Base-by-base conservation (phyloP, 805 yeast species). In the Torulaspora gathmanii region DNA sequence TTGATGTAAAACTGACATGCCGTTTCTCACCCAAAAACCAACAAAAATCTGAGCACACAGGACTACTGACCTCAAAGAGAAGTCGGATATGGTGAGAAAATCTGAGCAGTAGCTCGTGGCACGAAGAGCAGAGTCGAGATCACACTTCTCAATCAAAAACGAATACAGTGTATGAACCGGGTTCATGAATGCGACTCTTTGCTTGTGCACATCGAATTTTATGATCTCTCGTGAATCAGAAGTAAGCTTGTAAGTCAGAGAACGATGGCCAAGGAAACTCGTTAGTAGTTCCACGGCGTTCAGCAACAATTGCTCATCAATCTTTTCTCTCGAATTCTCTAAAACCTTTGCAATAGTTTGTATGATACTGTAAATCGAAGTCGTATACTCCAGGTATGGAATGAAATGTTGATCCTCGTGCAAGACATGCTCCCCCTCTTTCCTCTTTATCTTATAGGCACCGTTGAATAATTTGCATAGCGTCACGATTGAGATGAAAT, bases 21-120 rank as follows among this genome's bases (percentile, higher is more conserved):
- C 93, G 56, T 84, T 84, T 65, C 91, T 74, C 2, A 84, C 75
- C 93, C 93, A 84, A 49, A 77, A 78, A 1, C 85, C 85, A 1
- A 76, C 67, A 27, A 73, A 74, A 2, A 82, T 76, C 55, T 84
- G 91, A 3, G 81, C 65, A 15, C 77, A 72, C 25, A 83, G 65
- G 1, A 82, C 88, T 26, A 80, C 67, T 12, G 82, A 74, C 58
- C 84, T 72, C 39, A 84, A 60, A 0, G 83, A 72, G 41, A 74
- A 69, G 59, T 82, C 88, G 0, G 84, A 70, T 13, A 80, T 69
- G 3, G 61, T 60, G 42, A 75, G 52, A 47, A 76, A 71, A 37
- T 76, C 77, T 9, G 58, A 40, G 13, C 54, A 46, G 5, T 40
- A 37, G 22, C 23, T 42, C 7, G 63, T 46, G 3, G 60, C 49